A percentile compares a stretch with the other conserved stretches of the same genome.
Evolutionary conservation across 345 rosid species (phyloP).

Genomic region (Salix purpurea): DNA sequence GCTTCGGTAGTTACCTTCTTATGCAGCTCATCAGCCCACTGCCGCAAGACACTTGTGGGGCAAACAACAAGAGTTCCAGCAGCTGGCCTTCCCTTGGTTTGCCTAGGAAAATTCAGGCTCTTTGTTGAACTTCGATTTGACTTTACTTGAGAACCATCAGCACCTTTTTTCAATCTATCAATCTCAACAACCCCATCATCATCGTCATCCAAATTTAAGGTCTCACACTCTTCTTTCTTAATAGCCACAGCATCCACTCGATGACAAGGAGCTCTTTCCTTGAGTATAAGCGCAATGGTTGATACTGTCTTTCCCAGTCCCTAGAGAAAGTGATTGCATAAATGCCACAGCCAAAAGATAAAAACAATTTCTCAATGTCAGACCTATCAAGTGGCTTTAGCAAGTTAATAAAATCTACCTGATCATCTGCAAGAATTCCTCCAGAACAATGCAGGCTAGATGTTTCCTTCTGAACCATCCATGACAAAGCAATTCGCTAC

Average conservation of each 20-base stretch:
- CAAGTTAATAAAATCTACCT: conserved; percentile 42
- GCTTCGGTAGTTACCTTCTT: conserved; percentile 71
- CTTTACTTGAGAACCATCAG: conserved; percentile 23
- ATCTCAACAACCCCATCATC: conserved; percentile 38
- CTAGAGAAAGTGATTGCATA: conserved; percentile 38
- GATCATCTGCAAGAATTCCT: conserved; percentile 99
- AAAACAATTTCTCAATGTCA: background rate
- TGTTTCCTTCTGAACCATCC: conserved; percentile 92
- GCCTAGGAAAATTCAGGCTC: conserved; percentile 24
- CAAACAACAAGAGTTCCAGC: conserved; percentile 97
- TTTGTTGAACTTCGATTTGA: conserved; percentile 17
- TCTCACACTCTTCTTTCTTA: conserved; percentile 43
- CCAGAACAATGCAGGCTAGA: conserved; percentile 63
- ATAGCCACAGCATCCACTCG: conserved; percentile 30
- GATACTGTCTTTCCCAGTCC: conserved; percentile 94
- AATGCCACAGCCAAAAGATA: background rate
- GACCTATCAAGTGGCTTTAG: conserved; percentile 2
- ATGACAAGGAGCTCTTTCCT: conserved; percentile 60
- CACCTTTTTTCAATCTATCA: conserved; percentile 24
- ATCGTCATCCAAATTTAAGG: conserved; percentile 67
- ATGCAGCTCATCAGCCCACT: conserved; percentile 83
- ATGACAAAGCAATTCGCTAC: conserved; percentile 92
- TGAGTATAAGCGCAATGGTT: conserved; percentile 89
- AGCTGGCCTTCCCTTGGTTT: conserved; percentile 69
- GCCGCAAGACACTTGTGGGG: conserved; percentile 94